These are phyloP conservation scores for Cordyceps militaris DNA, from an alignment of 2,329 filamentous ascomycete genomes.

Conservation along the genomic window DNA sequence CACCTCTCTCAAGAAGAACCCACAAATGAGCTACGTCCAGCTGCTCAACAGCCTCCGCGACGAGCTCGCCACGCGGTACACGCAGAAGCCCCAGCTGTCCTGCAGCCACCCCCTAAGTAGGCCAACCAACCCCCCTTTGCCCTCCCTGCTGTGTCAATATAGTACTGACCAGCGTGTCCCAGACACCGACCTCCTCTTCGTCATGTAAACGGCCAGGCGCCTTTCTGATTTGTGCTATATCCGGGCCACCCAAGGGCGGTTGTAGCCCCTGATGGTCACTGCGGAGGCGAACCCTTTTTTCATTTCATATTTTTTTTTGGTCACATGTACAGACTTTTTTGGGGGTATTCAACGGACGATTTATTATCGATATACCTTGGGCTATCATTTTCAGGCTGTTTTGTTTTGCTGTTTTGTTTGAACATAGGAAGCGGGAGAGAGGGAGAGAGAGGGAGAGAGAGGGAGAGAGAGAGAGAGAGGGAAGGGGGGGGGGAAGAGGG, in stretches of 20 bases:
- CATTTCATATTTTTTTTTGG: neutral
- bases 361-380: constrained; percentile 10
- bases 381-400: constrained; percentile 7
- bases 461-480: neutral
- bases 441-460: neutral
- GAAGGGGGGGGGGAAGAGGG: neutral
- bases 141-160: constrained; percentile 17
- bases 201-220: constrained; percentile 40
- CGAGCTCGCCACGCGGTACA: constrained; percentile 79
- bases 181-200: constrained; percentile 59
- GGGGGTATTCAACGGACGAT: constrained; percentile 1
- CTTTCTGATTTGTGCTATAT: neutral
- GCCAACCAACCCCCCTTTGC: constrained; percentile 25
- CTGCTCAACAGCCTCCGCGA: constrained; percentile 94
- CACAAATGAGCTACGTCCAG: constrained; percentile 96
- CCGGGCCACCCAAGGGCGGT: neutral
- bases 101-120: constrained; percentile 94
- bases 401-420: neutral
- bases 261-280: neutral
- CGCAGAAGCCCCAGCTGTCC: constrained; percentile 92
- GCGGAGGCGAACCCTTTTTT: neutral
- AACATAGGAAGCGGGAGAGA: neutral
- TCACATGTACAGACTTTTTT: constrained; percentile 2
- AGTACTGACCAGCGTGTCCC: constrained; percentile 16
- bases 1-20: constrained; percentile 86